Evolutionary conservation across 1,284 basidiomycete genomes (phyloP).

Genomic region (Ustilago cynodontis): DNA sequence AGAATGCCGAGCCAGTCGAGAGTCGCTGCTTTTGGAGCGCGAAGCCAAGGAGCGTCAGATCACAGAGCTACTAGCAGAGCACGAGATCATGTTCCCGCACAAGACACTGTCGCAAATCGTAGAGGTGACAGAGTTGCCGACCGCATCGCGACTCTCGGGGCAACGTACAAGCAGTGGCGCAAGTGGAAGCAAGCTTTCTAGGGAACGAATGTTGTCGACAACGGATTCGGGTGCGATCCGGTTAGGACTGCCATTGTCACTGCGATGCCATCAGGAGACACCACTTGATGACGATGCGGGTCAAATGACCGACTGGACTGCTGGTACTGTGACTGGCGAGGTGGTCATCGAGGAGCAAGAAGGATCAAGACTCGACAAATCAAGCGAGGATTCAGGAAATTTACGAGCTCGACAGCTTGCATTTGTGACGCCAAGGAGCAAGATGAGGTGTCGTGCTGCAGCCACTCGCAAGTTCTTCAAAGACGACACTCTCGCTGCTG

Average conservation of each 20-base stretch:
- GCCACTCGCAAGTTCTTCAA: constrained; percentile 6
- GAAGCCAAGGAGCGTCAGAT: constrained; percentile 8
- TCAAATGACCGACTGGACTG: neutral
- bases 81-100: constrained; percentile 40
- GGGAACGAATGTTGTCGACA: constrained; percentile 6
- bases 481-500: neutral
- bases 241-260: constrained; percentile 21
- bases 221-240: constrained; percentile 4
- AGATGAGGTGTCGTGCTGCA: constrained; percentile 17
- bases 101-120: constrained; percentile 35
- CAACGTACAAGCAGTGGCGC: constrained; percentile 17
- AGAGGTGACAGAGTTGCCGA: constrained; percentile 29
- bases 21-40: neutral
- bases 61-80: constrained; percentile 14
- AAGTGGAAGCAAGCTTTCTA: constrained; percentile 13
- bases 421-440: constrained; percentile 31
- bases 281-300: neutral
- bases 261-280: neutral
- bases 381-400: neutral
- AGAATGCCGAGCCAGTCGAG: neutral
- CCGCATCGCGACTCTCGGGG: constrained; percentile 12
- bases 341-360: neutral
- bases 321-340: neutral
- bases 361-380: neutral
- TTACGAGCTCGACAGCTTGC: neutral